Evolutionary conservation across 768 basidiomycete genomes (phyloP).

Genomic region (Cubamyces sp.): DNA sequence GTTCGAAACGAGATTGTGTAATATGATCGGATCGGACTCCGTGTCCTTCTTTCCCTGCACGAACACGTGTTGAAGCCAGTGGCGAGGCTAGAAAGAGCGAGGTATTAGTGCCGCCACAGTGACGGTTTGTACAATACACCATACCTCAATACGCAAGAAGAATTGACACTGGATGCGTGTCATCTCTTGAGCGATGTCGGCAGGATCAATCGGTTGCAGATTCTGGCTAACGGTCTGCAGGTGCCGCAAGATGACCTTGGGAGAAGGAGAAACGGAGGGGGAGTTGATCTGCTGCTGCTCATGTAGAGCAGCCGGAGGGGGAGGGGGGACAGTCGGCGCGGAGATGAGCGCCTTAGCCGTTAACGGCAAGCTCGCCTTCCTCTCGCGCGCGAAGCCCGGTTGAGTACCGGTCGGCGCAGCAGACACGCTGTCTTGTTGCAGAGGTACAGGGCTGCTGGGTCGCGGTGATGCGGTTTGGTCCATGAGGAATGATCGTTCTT

Average conservation of each 20-base stretch:
- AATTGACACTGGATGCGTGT: constrained; percentile 70
- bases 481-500: constrained; percentile 46
- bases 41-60: constrained; percentile 67
- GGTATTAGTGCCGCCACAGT: background rate
- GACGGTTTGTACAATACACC: constrained; percentile 23
- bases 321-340: constrained; percentile 2
- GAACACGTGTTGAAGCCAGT: constrained; percentile 84
- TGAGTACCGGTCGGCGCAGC: constrained; percentile 4
- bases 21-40: constrained; percentile 68
- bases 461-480: constrained; percentile 24
- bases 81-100: constrained; percentile 62
- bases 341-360: constrained; percentile 47
- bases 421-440: background rate
- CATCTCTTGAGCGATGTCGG: constrained; percentile 83
- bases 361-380: constrained; percentile 71
- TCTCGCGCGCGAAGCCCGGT: constrained; percentile 48
- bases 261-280: constrained; percentile 43
- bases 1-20: constrained; percentile 78
- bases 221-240: constrained; percentile 62
- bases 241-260: constrained; percentile 66
- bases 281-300: constrained; percentile 29
- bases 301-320: constrained; percentile 27
- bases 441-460: constrained; percentile 23
- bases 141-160: constrained; percentile 79
- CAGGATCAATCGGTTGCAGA: constrained; percentile 57